Base-by-base conservation (phyloP, 2,329 filamentous ascomycete species). In the Graphilbum sp. region DNA sequence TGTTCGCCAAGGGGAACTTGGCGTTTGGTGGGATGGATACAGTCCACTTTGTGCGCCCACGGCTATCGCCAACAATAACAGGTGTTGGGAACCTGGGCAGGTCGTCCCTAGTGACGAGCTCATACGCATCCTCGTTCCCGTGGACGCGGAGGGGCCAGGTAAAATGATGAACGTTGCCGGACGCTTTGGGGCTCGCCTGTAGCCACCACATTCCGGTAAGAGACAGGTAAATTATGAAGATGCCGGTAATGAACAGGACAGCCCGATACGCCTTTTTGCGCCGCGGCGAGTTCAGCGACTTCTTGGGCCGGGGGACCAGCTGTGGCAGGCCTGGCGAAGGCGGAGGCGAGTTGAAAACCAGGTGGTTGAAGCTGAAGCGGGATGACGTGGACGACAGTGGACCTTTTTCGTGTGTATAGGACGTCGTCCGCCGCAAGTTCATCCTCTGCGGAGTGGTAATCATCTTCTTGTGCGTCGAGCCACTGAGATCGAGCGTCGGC, bases 81-180 rank as follows among this genome's bases (percentile, higher is more conserved):
- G 82, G 79, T 0, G 78, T 79, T 0, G 83, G 77, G 44, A 81
- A 75, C 21, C 78, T 67, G 0, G 82, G 81, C n/a, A 85, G 55
- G 32, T 63, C 62, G 43, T 75, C 68, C 43, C 73, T 73, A 29
- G 67, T 71, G 8, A 81, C 68, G 65, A 83, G 75, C 49, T 83
- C 76, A 52, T 74, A 78, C 12, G 41, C 4, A 17, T 18, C 9
- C 36, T 72, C 60, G 34, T 68, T 61, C 16, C 54, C 60, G 33
- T 67, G 60, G n/a, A 54, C 56, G 15, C 54, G 51, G 11, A 56
- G 47, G 4, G 56, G 51, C 57, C 62, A 66, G 36, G 52, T 53
- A 33, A 63, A 52, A 17, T 41, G 27, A 17, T 36, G 35, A 16
- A 31, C 34, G 19, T 30, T 30, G 8, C 15, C 27, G 10, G 27